Evolutionary conservation across 163 green algal genomes (phyloP), one percentile per base, ranked within the genome.

Genomic region (Scenedesmus sp.): DNA sequence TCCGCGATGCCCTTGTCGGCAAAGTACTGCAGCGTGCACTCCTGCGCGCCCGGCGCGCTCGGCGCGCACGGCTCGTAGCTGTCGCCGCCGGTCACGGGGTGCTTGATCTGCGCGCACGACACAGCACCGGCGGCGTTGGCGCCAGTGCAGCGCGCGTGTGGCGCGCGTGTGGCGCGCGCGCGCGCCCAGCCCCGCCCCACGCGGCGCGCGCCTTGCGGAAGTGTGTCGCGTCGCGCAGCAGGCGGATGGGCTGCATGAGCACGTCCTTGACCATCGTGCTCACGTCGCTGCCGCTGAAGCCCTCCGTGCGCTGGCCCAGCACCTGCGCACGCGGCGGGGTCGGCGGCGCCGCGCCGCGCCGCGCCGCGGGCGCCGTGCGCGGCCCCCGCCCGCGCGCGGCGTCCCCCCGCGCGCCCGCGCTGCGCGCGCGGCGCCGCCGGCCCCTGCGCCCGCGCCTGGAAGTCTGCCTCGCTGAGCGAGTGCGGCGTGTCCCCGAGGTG

Each of bases 401-500:
- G n/a, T n/a, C n/a, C n/a, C n/a, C n/a, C n/a, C n/a, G n/a, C n/a
- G n/a, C n/a, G n/a, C n/a, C n/a, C 39, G 10, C 7, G 39, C 39
- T 15, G 10, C 39, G 39, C 39, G 39, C 39, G 39, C 6, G 39
- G 39, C 39, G 39, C 39, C 6, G 39, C 39, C 39, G 39, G 39
- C 39, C 6, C 7, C 39, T 47, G 39, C 83, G 22, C 92, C n/a
- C 95, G 82, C 62, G 88, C 81, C 34, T 86, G 53, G 80, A 91
- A 95, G 66, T 93, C 86, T 51, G 73, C 66, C 47, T 94, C 80
- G 33, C 82, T 92, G 15, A 99, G 69, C 4, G 47, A 79, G 86
- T 98, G 77, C 1, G 96, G 96, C 24, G 96, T 99, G 86, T 98
- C 95, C 3, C 96, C 96, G 28, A 99, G 85, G 86, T 99, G 96